Evolutionary conservation across 805 yeast genomes (phyloP).

Genomic region (Yueomyces sinensis): DNA sequence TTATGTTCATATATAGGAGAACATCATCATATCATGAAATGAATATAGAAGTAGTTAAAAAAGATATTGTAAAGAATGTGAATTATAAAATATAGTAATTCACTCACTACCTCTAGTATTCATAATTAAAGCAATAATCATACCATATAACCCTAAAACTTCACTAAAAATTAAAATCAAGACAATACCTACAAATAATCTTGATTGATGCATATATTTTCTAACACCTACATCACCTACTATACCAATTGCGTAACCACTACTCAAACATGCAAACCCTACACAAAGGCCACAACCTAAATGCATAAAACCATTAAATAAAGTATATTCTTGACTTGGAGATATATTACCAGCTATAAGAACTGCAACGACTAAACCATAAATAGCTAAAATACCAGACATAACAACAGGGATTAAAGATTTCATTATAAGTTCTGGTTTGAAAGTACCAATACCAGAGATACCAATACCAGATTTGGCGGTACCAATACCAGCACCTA

Average conservation of each 20-base stretch:
- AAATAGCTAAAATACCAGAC: slow-evolving; percentile 95
- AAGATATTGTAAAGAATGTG: no score
- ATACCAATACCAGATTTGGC: slow-evolving; percentile 98
- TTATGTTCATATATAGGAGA: no score
- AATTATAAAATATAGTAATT: no score
- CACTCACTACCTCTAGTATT: slow-evolving; percentile 73
- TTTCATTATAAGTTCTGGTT: slow-evolving; percentile 94
- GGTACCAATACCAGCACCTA: slow-evolving; percentile 98
- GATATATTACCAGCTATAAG: slow-evolving; percentile 83
- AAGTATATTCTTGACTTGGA: slow-evolving; percentile 66
- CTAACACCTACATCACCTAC: slow-evolving; percentile 92
- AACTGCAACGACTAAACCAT: slow-evolving; percentile 93
- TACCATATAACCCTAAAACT: slow-evolving; percentile 82
- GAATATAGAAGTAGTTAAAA: no score
- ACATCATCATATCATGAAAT: no score
- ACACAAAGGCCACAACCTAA: slow-evolving; percentile 91
- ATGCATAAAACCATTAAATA: slow-evolving; percentile 97
- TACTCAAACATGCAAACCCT: slow-evolving; percentile 91
- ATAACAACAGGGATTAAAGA: slow-evolving; percentile 93
- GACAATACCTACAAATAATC: slow-evolving; percentile 80
- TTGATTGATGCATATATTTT: slow-evolving; percentile 76
- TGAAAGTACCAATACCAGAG: slow-evolving; percentile 93
- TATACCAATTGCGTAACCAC: slow-evolving; percentile 92
- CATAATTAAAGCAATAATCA: slow-evolving; percentile 86
- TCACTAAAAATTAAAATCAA: slow-evolving; percentile 84